Base-by-base conservation (phyloP, 192 early-diverging fungal species). In the Entomortierella lignicola region DNA sequence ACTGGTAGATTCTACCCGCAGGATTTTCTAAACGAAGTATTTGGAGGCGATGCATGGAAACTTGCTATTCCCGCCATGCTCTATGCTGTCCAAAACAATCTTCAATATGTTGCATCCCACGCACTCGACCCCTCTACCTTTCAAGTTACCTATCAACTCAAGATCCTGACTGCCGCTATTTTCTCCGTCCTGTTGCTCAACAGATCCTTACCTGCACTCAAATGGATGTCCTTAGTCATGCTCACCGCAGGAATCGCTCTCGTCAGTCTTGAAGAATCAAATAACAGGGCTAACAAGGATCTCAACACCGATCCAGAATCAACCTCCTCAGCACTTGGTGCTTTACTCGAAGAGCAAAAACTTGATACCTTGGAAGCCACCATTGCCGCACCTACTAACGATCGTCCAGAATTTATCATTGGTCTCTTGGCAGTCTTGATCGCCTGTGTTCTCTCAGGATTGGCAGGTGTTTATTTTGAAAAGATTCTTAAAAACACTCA, bases 401-500 rank as follows among this genome's bases (percentile, higher is more conserved):
- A 81, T n/a, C 75, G 65, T 21, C 69, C 81, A 52, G 77, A 89
- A 30, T 83, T 83, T 29, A 70, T 96, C 25, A 34, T 93, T 30
- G 97, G 97, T 1, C 80, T 99, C n/a, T 39, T 91, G 12, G 85
- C 94, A 1, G 96, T 99, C 0, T 60, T 88, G 31, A 74, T 91
- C 7, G 96, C 98, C 2, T 97, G 98, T 81, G 61, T 96, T 21
- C 71, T 98, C 20, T 98, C 96, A 18, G 98, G 98, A 23, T 81
- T 98, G 25, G 96, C 98, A 5, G 98, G 98, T 48, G 98, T 99
- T 6, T 99, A 96, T 81, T 99, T 99, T 88, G 98, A 99, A 86
- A 97, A 96, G 84, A 94, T 99, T 37, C 87, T 99, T 50, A 99
- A 99, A 83, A 92, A 92, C 23, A 85, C 72, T 8, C 66, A 91